Evolutionary conservation across 2,329 filamentous ascomycete genomes (phyloP).

Genomic region (Cladosporium oxysporum): DNA sequence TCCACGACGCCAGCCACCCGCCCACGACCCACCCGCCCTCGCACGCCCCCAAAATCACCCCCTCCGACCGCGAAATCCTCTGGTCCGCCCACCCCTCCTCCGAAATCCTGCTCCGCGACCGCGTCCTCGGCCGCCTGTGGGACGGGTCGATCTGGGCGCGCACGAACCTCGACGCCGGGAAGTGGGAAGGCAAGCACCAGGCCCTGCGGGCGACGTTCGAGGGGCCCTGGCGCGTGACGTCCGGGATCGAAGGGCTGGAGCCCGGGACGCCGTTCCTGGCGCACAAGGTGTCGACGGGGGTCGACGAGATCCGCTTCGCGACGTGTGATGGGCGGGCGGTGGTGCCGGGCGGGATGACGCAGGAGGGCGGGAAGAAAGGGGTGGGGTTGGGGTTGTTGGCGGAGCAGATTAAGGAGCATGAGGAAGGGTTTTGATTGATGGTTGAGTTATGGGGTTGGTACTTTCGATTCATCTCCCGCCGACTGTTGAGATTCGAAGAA

Average conservation of each 20-base stretch:
- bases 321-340: slow-evolving; percentile 26
- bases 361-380: slow-evolving; percentile 29
- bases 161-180: slow-evolving; percentile 26
- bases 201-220: slow-evolving; percentile 26
- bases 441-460: no score
- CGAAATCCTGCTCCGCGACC: slow-evolving; percentile 57
- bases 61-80: slow-evolving; percentile 63
- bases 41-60: slow-evolving; percentile 75
- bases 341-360: slow-evolving; percentile 26
- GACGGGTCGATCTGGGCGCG: slow-evolving; percentile 35
- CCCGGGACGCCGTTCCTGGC: slow-evolving; percentile 1
- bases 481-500: not conserved
- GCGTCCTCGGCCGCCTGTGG: slow-evolving; percentile 69
- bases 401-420: slow-evolving; percentile 20
- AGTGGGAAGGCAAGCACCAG: slow-evolving; percentile 2
- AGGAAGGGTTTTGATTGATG: not conserved
- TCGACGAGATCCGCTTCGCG: slow-evolving; percentile 22
- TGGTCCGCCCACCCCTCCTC: slow-evolving; percentile 58
- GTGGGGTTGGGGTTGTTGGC: slow-evolving; percentile 25
- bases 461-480: not conserved
- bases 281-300: not conserved
- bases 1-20: slow-evolving; percentile 21
- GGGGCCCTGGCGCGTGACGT: slow-evolving; percentile 28
- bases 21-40: no score
- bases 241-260: not conserved